These are phyloP conservation scores for Epichloe amarillans DNA, from an alignment of 2,329 filamentous ascomycete species.

Conservation along the genomic window DNA sequence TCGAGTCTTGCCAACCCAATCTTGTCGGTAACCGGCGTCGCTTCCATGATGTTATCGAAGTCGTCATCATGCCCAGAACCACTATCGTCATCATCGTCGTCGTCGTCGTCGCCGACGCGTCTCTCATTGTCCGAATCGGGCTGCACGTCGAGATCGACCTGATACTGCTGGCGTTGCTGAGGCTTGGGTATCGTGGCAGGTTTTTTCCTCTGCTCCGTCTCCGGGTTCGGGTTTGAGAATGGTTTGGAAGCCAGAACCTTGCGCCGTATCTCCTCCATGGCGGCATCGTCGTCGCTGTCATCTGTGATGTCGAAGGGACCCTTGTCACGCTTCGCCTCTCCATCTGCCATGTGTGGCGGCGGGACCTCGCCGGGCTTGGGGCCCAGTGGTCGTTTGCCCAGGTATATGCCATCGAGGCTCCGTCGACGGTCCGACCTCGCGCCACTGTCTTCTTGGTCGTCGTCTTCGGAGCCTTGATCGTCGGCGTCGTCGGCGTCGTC, in stretches of 20 bases:
- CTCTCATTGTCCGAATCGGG: conserved; percentile 50
- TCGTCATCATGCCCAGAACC: conserved; percentile 54
- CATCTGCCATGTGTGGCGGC: conserved; percentile 8
- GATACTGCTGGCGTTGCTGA: conserved; percentile 28
- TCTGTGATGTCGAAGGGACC: conserved; percentile 70
- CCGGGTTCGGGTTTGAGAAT: conserved; percentile 45
- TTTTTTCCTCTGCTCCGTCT: conserved; percentile 41
- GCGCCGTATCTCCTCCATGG: conserved; percentile 84
- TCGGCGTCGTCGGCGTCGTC: conserved; percentile 28
- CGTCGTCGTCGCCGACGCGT: conserved; percentile 52
- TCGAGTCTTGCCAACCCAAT: conserved; percentile 51
- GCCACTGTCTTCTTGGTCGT: conserved; percentile 28
- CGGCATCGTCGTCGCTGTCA: conserved; percentile 54
- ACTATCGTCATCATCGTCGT: conserved; percentile 45
- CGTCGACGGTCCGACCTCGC: conserved; percentile 25
- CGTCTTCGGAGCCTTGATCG: conserved; percentile 27
- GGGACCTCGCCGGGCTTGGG: conserved; percentile 6
- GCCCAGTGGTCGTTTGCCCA: conserved; percentile 36
- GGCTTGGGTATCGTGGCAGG: conserved; percentile 51
- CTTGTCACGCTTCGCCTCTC: conserved; percentile 27
- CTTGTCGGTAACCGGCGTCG: conserved; percentile 76
- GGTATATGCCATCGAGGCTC: conserved; percentile 44
- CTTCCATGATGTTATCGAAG: conserved; percentile 88
- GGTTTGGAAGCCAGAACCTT: conserved; percentile 86
- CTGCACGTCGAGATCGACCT: conserved; percentile 42